phyloP scores from a whole-genome alignment of 2,329 filamentous ascomycete genomes.

The Myriangium duriaei region DNA sequence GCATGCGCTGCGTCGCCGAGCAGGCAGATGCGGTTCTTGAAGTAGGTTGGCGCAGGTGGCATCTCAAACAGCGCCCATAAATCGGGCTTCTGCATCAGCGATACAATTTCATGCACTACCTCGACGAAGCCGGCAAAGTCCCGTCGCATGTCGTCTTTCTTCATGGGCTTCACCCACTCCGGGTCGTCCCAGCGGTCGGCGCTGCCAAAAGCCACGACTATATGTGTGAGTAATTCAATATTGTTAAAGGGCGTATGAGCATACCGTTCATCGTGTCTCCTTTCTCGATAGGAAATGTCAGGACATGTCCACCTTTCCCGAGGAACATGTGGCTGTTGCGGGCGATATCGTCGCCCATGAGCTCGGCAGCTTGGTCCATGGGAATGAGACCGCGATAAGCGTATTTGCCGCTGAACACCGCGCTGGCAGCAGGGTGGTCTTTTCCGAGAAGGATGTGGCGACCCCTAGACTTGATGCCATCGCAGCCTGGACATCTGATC shows the following conservation, averaged over 20 bases:
- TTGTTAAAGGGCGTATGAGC: no score
- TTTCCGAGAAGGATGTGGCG: conserved; percentile 41
- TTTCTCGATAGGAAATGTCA: conserved; percentile 50
- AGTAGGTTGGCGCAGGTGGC: conserved; percentile 29
- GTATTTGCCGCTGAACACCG: conserved; percentile 45
- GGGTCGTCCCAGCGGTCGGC: conserved; percentile 27
- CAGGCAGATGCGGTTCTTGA: conserved; percentile 27
- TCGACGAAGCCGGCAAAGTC: conserved; percentile 34
- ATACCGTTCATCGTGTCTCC: conserved; percentile 42
- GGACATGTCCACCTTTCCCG: conserved; percentile 43
- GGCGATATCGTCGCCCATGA: conserved; percentile 18
- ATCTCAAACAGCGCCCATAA: conserved; percentile 40
- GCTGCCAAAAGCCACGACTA: conserved; percentile 36
- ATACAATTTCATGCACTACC: conserved; percentile 25
- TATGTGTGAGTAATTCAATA: no score
- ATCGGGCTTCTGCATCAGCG: conserved; percentile 36
- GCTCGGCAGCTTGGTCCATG: conserved; percentile 32
- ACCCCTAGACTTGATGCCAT: conserved; percentile 49
- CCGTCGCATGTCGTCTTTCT: conserved; percentile 27
- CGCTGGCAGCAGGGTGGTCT: conserved; percentile 31
- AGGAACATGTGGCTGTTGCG: conserved; percentile 22
- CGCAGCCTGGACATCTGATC: conserved; percentile 36
- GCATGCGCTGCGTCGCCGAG: conserved; percentile 48
- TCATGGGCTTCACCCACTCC: conserved; percentile 29
- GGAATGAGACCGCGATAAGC: conserved; percentile 51